These are phyloP conservation scores for Xylariaceae sp. DNA, from an alignment of 2,329 filamentous ascomycete species.

Conservation along the genomic window DNA sequence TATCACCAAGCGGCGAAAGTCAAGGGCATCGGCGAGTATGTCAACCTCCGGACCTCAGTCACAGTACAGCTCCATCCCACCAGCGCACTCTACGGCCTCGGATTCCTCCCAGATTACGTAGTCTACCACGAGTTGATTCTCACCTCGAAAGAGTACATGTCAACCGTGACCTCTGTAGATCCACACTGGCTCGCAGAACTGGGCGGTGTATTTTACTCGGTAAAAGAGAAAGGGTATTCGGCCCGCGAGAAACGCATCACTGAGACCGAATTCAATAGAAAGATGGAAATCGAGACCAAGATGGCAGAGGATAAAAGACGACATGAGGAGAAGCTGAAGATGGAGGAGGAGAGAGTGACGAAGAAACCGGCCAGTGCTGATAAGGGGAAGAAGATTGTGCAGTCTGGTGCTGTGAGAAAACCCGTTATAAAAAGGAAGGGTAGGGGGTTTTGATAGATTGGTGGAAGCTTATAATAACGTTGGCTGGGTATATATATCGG, in stretches of 20 bases:
- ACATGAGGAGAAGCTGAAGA: constrained; percentile 56
- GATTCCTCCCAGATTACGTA: constrained; percentile 93
- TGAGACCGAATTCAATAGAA: constrained; percentile 87
- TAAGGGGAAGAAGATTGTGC: constrained; percentile 55
- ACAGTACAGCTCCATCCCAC: constrained; percentile 94
- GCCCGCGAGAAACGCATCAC: constrained; percentile 80
- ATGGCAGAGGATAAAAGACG: constrained; percentile 82
- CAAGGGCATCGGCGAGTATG: constrained; percentile 95
- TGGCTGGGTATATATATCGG: too few relatives aligned
- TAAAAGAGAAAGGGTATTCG: constrained; percentile 97
- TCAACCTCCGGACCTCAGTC: constrained; percentile 92
- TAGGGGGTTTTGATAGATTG: constrained; percentile 47
- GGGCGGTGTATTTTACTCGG: constrained; percentile 93
- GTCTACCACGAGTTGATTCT: constrained; percentile 98
- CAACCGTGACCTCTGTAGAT: constrained; percentile 91
- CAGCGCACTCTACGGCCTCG: constrained; percentile 84
- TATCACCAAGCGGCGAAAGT: constrained; percentile 97
- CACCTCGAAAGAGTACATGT: constrained; percentile 97
- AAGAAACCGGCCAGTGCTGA: constrained; percentile 39
- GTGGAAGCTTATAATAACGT: too few relatives aligned
- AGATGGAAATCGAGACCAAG: constrained; percentile 88
- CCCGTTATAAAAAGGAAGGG: constrained; percentile 56
- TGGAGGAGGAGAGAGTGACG: constrained; percentile 46
- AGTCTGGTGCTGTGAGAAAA: constrained; percentile 61
- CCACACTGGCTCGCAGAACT: constrained; percentile 96